Conservation (phyloP, 352 stramenopile genomes). For the Phytophthora meadii region DNA sequence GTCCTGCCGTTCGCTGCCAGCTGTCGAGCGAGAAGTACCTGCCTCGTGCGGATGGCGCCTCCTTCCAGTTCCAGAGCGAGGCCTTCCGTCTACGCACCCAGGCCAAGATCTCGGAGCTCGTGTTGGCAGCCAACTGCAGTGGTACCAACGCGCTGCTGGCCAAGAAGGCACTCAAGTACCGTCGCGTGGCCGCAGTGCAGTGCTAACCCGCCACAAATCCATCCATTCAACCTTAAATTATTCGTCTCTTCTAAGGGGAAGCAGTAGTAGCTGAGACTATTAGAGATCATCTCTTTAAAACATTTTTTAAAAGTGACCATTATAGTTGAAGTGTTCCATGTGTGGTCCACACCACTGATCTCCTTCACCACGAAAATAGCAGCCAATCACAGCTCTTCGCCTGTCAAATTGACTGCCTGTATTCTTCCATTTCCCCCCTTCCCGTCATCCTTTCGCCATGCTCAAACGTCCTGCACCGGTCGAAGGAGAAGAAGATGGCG, state of each 20-base stretch:
- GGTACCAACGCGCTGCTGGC: conserved; percentile 47
- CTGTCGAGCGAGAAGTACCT: conserved; percentile 8
- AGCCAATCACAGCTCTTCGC: background rate
- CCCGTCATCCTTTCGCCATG: conserved; percentile 27
- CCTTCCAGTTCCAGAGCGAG: conserved; percentile 51
- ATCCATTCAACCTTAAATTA: no score
- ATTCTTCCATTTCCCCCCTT: conserved; percentile 33
- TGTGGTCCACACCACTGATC: no score
- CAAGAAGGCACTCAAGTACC: conserved; percentile 59
- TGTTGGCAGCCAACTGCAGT: conserved; percentile 27
- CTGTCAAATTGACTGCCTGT: conserved; percentile 46
- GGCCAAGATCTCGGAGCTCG: conserved; percentile 37
- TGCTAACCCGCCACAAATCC: background rate
- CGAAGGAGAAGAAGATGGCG: no score
- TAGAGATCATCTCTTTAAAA: no score
- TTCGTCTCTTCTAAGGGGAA: no score
- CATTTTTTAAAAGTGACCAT: no score
- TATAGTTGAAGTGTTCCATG: no score
- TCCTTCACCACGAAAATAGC: background rate
- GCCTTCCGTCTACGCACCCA: conserved; percentile 41
- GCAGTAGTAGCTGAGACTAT: no score
- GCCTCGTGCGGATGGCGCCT: conserved; percentile 23
- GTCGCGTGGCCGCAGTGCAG: conserved; percentile 31
- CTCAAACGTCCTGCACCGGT: conserved; percentile 28
- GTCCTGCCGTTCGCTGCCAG: background rate